Percentiles rank a stretch among this genome's conserved stretches.
These are phyloP conservation scores for Mitragyna speciosa DNA, from an alignment of 257 asterid genomes.

Conservation along the genomic window DNA sequence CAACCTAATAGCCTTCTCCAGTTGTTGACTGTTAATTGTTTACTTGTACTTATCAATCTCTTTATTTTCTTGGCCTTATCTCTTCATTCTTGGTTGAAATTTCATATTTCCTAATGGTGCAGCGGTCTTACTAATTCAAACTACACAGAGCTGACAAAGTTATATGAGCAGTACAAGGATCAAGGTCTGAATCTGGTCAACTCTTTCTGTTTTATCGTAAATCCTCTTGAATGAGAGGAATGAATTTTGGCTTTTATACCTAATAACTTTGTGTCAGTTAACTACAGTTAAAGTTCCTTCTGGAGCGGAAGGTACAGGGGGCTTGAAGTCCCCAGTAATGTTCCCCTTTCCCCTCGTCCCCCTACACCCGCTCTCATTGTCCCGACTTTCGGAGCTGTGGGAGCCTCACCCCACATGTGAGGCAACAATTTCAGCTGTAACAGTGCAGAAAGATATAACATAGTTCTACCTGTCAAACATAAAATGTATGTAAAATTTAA, in stretches of 20 bases:
- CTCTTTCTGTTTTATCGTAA: background rate
- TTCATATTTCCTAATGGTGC: constrained; percentile 28
- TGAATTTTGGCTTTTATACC: no score
- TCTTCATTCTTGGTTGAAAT: background rate
- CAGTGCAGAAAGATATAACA: no score
- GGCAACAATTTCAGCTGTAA: no score
- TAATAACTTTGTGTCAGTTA: background rate
- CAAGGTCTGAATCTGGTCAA: constrained; percentile 47
- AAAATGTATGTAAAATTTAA: background rate
- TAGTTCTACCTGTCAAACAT: no score
- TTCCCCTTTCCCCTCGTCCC: no score
- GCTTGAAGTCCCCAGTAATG: no score
- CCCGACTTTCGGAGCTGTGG: no score
- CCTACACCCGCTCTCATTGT: no score
- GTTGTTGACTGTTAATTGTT: background rate
- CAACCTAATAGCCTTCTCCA: background rate
- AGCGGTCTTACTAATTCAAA: constrained; percentile 86
- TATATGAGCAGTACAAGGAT: constrained; percentile 73
- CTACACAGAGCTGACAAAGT: constrained; percentile 61
- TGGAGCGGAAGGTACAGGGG: no score
- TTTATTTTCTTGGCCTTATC: background rate
- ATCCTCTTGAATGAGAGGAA: background rate
- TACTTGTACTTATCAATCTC: background rate
- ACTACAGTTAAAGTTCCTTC: no score
- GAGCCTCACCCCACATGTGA: no score